Percentiles rank a stretch among this genome's conserved stretches.
These are phyloP conservation scores for Bruguiera hainesii DNA, from an alignment of 441 rosid species.

Conservation along the genomic window DNA sequence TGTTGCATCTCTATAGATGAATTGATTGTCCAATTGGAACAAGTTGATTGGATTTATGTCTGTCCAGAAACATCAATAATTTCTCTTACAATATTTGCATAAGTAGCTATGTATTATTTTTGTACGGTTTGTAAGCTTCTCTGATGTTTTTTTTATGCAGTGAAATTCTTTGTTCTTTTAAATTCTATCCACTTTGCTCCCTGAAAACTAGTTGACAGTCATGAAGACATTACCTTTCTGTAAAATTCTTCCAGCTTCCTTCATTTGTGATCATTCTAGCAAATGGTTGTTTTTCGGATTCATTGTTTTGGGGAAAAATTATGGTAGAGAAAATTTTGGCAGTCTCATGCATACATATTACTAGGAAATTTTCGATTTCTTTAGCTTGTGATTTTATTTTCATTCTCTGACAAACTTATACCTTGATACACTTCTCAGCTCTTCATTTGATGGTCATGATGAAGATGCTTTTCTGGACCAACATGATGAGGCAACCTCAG, in stretches of 20 bases:
- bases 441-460: constrained; percentile 79
- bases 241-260: neutral
- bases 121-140: neutral
- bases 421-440: constrained; percentile 46
- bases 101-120: neutral
- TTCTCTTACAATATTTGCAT: neutral
- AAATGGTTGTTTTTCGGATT: neutral
- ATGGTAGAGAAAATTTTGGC: no score
- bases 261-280: neutral
- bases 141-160: constrained; percentile 1
- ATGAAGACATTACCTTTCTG: neutral
- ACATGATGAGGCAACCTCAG: constrained; percentile 51
- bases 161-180: neutral
- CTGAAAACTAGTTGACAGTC: constrained; percentile 12
- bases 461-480: constrained; percentile 59
- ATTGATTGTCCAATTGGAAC: neutral
- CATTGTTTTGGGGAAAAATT: no score
- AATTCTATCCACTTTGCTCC: constrained; percentile 1
- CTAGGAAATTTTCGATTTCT: neutral
- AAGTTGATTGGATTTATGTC: neutral
- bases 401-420: neutral
- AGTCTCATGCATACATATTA: neutral
- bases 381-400: neutral
- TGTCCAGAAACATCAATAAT: constrained; percentile 1
- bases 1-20: constrained; percentile 5